Conservation (phyloP, 148 eudicot genomes). For the Rheum nobile region DNA sequence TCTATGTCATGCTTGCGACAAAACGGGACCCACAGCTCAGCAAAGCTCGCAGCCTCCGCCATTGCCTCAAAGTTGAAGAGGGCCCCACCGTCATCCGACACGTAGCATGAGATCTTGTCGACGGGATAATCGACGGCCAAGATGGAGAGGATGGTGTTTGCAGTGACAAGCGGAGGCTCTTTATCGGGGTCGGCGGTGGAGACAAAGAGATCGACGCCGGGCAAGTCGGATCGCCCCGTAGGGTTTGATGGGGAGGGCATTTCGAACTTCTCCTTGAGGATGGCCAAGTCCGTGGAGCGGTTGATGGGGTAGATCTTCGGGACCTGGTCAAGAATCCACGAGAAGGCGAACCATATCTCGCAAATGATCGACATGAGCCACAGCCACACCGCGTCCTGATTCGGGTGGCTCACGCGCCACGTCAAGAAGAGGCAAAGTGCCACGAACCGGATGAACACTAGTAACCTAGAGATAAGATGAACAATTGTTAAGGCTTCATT, state of each 20-base stretch:
- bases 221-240: background rate
- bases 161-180: constrained; percentile 11
- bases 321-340: constrained; percentile 10
- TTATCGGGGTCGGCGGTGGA: constrained; percentile 13
- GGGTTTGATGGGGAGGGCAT: background rate
- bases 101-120: constrained; percentile 10
- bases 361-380: constrained; percentile 9
- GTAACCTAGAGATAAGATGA: background rate
- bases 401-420: constrained; percentile 4
- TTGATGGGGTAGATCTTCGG: constrained; percentile 5
- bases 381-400: constrained; percentile 6
- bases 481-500: background rate
- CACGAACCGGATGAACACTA: background rate
- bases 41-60: constrained; percentile 11
- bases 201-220: constrained; percentile 7
- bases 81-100: constrained; percentile 11
- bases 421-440: background rate
- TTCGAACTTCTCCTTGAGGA: constrained; percentile 7
- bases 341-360: constrained; percentile 10
- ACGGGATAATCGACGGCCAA: constrained; percentile 11
- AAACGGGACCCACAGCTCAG: constrained; percentile 11
- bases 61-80: constrained; percentile 7
- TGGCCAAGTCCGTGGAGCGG: background rate
- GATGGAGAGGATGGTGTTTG: constrained; percentile 12
- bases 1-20: constrained; percentile 37